A percentile compares a stretch with the other conserved stretches of the same genome.
Conservation (phyloP, 2,329 filamentous ascomycete species). For the Raffaelea ambrosiae region DNA sequence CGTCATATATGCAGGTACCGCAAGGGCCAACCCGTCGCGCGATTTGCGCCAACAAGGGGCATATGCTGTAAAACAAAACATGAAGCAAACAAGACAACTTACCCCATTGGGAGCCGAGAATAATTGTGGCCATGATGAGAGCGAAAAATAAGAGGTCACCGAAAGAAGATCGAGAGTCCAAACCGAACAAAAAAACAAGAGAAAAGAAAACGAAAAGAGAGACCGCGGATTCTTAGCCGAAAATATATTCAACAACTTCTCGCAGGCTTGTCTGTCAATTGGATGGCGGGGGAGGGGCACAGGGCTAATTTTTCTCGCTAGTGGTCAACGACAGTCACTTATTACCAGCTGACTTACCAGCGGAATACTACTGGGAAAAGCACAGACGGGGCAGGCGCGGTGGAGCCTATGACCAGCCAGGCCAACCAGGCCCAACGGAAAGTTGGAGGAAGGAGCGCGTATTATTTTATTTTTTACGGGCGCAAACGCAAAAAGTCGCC, state of each 20-base stretch:
- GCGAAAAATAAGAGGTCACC: not conserved
- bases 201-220: not conserved
- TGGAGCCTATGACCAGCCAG: too few relatives aligned
- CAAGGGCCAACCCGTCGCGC: too few relatives aligned
- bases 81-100: slow-evolving; percentile 21
- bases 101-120: slow-evolving; percentile 54
- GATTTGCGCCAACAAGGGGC: too few relatives aligned
- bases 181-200: not conserved
- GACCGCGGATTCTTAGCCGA: not conserved
- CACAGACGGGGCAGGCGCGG: not conserved
- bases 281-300: too few relatives aligned
- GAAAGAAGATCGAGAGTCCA: not conserved
- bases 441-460: too few relatives aligned
- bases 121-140: slow-evolving; percentile 40
- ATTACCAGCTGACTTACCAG: not conserved
- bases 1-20: too few relatives aligned
- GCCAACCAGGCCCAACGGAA: too few relatives aligned
- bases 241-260: not conserved
- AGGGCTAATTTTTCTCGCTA: not conserved
- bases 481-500: too few relatives aligned
- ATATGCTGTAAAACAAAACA: too few relatives aligned
- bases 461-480: too few relatives aligned
- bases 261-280: not conserved
- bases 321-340: not conserved
- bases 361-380: not conserved